Evolutionary conservation across 345 rosid genomes (phyloP).

Genomic region (Gossypioides kirkii): DNA sequence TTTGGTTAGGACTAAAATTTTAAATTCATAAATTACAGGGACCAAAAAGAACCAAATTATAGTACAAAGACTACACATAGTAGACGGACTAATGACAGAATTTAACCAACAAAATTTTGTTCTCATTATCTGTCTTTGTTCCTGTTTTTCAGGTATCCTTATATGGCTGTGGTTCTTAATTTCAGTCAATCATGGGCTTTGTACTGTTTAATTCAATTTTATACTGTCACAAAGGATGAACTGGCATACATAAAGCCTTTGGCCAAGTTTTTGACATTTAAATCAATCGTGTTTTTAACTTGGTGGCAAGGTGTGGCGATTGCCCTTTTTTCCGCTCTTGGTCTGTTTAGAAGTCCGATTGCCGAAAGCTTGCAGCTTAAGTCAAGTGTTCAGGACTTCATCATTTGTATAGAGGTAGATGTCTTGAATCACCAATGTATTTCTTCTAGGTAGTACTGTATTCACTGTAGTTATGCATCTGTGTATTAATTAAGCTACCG

Average conservation of each 20-base stretch:
- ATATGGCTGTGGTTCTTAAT: slow-evolving; percentile 92
- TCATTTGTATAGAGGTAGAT: slow-evolving; percentile 96
- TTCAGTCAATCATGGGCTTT: slow-evolving; percentile 99
- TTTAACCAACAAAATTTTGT: too few relatives aligned
- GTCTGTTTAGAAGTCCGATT: slow-evolving; percentile 77
- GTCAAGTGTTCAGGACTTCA: slow-evolving; percentile 93
- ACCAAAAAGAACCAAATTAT: too few relatives aligned
- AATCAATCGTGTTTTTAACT: slow-evolving; percentile 93
- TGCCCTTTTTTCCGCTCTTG: slow-evolving; percentile 75
- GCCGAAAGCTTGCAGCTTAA: slow-evolving; percentile 83
- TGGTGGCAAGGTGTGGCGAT: slow-evolving; percentile 99
- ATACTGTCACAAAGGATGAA: slow-evolving; percentile 80
- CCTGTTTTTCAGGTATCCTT: slow-evolving; percentile 73
- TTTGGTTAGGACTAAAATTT: too few relatives aligned
- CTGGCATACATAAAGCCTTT: slow-evolving; percentile 87
- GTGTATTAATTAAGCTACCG: background rate
- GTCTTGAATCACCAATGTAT: slow-evolving; percentile 23
- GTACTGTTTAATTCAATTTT: slow-evolving; percentile 95
- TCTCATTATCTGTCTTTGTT: slow-evolving; percentile 14
- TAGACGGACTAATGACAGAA: too few relatives aligned
- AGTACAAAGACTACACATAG: too few relatives aligned
- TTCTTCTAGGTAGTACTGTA: slow-evolving; percentile 5
- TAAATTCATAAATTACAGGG: too few relatives aligned
- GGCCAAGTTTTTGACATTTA: slow-evolving; percentile 86
- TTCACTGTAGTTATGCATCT: slow-evolving; percentile 2